Evolutionary conservation across 2,329 filamentous ascomycete species (phyloP), one percentile per base, ranked within the genome.

Genomic region (Fusarium protoensiforme): DNA sequence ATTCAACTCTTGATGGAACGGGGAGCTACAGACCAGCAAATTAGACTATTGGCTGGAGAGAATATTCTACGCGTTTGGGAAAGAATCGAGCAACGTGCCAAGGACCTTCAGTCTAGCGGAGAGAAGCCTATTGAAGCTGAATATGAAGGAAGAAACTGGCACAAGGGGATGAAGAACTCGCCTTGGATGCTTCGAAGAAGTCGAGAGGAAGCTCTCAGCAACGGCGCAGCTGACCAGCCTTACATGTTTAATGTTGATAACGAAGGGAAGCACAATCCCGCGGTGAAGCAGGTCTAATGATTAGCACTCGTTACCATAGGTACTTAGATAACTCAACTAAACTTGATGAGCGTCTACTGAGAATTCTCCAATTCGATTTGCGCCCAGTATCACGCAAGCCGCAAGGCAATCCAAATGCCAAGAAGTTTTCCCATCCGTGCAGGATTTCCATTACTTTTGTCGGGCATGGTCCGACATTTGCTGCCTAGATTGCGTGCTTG

Each of bases 61-160:
- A 80, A 80, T 16, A 72, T 79, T 3, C 71, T 80, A 2, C 75
- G 78, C 18, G 77, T 80, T 5, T 80, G 78, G 79, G 72, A 61
- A 4, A 67, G 73, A 3, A 74, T 80, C 10, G 78, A 81, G 65
- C 33, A 71, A 22, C 65, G 76, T 3, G 78, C 78, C 2, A 67
- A 62, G n/a, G 75, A 77, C 57, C 75, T 79, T 11, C 63, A 64
- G 35, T 57, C 41, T 2, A 36, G 36, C 5, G 67, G 69, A 14
- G 75, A 78, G 53, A 74, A 73, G 61, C 79, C 80, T 0, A 68
- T 73, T 1, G 80, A 81, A 36, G 78, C 77, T 11, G 78, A 80
- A 46, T 80, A 76, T 51, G 75, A 76, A 29, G 77, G 67, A 1
- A 71, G 77, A 5, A 67, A 73, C 11, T 80, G 77, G 77, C 74